phyloP scores from a whole-genome alignment of 352 stramenopile species.

The Phytophthora cactorum region DNA sequence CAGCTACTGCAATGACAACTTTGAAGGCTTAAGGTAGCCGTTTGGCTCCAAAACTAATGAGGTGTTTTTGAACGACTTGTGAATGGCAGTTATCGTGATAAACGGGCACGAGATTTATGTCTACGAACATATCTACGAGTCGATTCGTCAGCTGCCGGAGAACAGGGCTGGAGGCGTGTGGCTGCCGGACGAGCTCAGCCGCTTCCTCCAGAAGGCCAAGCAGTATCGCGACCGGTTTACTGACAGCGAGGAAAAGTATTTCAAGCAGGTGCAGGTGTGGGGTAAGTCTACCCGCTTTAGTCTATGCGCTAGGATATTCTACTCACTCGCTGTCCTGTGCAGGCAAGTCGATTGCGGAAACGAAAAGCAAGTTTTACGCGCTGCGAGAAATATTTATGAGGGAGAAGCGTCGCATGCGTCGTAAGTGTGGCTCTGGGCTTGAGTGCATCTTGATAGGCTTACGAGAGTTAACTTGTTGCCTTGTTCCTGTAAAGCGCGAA shows the following conservation, averaged over 20 bases:
- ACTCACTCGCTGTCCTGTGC: not conserved
- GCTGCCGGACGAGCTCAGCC: slow-evolving; percentile 71
- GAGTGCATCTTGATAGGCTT: not conserved
- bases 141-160: slow-evolving; percentile 57
- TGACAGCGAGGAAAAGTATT: slow-evolving; percentile 56
- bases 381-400: slow-evolving; percentile 70
- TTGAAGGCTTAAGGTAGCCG: not conserved
- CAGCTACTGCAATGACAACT: not conserved
- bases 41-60: not conserved
- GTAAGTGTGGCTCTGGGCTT: slow-evolving; percentile 18
- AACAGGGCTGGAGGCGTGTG: slow-evolving; percentile 68
- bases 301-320: not conserved
- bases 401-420: slow-evolving; percentile 36
- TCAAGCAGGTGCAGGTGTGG: slow-evolving; percentile 72
- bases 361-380: slow-evolving; percentile 76
- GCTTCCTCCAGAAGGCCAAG: slow-evolving; percentile 64
- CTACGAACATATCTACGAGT: slow-evolving; percentile 79
- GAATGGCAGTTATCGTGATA: slow-evolving; percentile 30
- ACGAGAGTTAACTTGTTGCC: not conserved
- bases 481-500: slow-evolving; percentile 25
- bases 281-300: slow-evolving; percentile 23
- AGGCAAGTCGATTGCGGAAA: slow-evolving; percentile 70
- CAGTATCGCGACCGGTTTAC: slow-evolving; percentile 58
- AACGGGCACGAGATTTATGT: slow-evolving; percentile 52
- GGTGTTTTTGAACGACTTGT: slow-evolving; percentile 5